Percentiles rank a stretch among this genome's conserved stretches.
Conservation (phyloP, 345 rosid species). For the Stellera chamaejasme region DNA sequence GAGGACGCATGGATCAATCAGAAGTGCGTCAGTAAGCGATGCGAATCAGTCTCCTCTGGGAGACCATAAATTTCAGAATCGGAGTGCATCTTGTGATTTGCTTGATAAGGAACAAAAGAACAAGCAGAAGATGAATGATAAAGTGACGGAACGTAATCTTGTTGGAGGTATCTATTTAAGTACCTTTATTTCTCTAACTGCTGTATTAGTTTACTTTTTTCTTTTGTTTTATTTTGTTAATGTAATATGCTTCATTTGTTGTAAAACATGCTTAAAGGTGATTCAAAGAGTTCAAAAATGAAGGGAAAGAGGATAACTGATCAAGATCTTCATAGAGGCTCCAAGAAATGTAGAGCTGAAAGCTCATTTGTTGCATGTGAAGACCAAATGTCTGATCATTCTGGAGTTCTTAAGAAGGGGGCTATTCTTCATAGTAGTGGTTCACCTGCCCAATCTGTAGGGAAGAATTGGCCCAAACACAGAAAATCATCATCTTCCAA, state of each 20-base stretch:
- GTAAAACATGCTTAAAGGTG: conserved; percentile 37
- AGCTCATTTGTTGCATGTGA: conserved; percentile 32
- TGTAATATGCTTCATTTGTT: conserved; percentile 17
- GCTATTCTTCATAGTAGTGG: conserved; percentile 44
- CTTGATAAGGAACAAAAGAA: conserved; percentile 34
- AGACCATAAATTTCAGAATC: conserved; percentile 37
- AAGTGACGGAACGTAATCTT: conserved; percentile 31
- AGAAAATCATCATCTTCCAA: conserved; percentile 27
- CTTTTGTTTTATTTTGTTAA: conserved; percentile 3
- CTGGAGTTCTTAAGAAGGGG: conserved; percentile 25
- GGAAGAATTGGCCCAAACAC: conserved; percentile 35
- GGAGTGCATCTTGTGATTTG: conserved; percentile 28
- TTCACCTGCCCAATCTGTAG: conserved; percentile 30
- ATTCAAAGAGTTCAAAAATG: conserved; percentile 41
- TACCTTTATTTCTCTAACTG: conserved; percentile 1
- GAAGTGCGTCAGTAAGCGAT: conserved; percentile 36
- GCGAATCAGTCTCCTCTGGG: conserved; percentile 28
- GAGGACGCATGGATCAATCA: conserved; percentile 23
- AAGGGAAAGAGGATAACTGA: conserved; percentile 49
- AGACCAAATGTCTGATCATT: conserved; percentile 38
- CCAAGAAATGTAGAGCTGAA: conserved; percentile 63
- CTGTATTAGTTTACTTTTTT: conserved; percentile 6
- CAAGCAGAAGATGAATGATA: conserved; percentile 60
- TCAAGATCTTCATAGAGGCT: conserved; percentile 35
- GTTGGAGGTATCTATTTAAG: conserved; percentile 63